phyloP scores from a whole-genome alignment of 1,284 basidiomycete species.

The Gomphus sp. region DNA sequence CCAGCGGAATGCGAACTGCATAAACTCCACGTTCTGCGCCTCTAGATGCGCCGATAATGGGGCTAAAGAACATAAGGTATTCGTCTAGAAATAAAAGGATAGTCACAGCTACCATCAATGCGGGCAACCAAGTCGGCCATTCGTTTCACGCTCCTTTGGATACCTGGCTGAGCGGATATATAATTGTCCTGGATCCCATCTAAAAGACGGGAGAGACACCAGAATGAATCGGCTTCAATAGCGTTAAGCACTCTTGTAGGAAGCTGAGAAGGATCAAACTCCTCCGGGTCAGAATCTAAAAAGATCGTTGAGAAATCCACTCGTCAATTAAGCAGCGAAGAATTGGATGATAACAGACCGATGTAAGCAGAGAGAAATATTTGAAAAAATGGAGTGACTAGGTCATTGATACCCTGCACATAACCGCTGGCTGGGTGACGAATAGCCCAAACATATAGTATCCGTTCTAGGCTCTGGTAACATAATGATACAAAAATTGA shows the following conservation, averaged over 20 bases:
- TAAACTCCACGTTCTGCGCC: constrained; percentile 89
- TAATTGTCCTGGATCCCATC: constrained; percentile 98
- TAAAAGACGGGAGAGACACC: constrained; percentile 88
- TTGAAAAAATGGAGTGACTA: constrained; percentile 92
- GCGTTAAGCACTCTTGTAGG: constrained; percentile 66
- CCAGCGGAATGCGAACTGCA: constrained; percentile 98
- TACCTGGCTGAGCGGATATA: constrained; percentile 90
- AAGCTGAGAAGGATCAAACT: constrained; percentile 74
- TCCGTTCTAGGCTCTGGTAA: constrained; percentile 76
- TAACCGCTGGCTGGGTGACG: constrained; percentile 94
- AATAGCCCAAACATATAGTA: constrained; percentile 96
- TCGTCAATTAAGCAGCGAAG: not conserved
- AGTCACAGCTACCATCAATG: constrained; percentile 65
- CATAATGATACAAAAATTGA: constrained; percentile 13
- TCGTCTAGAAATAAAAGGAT: not conserved
- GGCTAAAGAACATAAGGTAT: constrained; percentile 31
- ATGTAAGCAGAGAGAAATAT: constrained; percentile 90
- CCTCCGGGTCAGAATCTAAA: constrained; percentile 78
- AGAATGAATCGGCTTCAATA: constrained; percentile 92
- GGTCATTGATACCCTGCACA: constrained; percentile 96
- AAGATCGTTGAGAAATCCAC: constrained; percentile 6
- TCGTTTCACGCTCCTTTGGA: constrained; percentile 82
- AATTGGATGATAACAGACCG: constrained; percentile 36
- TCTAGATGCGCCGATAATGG: constrained; percentile 78
- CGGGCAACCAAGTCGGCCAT: constrained; percentile 90